Base-by-base conservation (phyloP, 2,329 filamentous ascomycete species). In the Pseudohalonectria lignicola region DNA sequence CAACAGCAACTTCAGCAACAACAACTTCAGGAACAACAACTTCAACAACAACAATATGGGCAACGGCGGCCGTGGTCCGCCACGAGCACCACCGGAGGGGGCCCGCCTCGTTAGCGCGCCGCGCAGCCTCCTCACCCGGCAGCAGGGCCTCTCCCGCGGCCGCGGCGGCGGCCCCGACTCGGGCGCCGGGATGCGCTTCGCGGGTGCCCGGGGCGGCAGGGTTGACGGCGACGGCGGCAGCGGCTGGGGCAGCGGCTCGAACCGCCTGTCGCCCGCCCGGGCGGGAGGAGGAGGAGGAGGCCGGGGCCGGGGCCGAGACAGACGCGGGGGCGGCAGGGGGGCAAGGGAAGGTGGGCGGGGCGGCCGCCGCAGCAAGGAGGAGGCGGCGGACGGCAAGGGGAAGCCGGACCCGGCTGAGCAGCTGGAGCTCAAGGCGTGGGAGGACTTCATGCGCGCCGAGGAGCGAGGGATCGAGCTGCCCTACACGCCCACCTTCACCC, bases 401-500 rank as follows among this genome's bases (percentile, higher is more conserved):
- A 41, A 30, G 34, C 29, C 36, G 16, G 26, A 21, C 12, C 44
- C 36, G 31, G 37, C 36, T 12, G 42, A 47, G 20, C 49, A 56
- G 39, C 34, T 50, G 43, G 46, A 35, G 19, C n/a, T n/a, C n/a
- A n/a, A n/a, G n/a, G n/a, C n/a, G n/a, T n/a, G n/a, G n/a, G n/a
- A n/a, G n/a, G n/a, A n/a, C n/a, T 52, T 52, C 32, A 8, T 54
- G 4, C 46, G 54, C 30, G 39, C 34, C 12, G 32, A 46, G 19
- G 57, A 60, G 17, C 40, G 48, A 38, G 63, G 61, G 35, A 35
- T 36, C 17, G 43, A 47, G 34, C 41, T 43, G 25, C 15, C 44
- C 13, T 66, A 53, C 47, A 48, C 52, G 36, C 63, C 63, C 12
- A 39, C 47, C 15, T 37, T 58, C 37, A 52, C 56, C 36, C 46